Conservation (phyloP, 23 red algal species). For the Gracilaria caudata region DNA sequence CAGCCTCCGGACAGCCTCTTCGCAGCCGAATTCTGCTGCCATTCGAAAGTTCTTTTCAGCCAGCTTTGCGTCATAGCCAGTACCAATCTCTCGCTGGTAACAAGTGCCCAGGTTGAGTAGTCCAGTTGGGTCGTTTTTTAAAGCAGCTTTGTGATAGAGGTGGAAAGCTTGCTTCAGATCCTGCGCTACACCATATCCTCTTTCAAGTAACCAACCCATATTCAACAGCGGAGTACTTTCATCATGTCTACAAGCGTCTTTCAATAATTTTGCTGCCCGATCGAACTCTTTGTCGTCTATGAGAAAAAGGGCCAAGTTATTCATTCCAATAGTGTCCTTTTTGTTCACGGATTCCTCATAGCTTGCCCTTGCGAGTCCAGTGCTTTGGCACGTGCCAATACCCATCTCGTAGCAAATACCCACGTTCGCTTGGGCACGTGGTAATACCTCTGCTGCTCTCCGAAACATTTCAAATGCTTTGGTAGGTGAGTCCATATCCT, state of each 20-base stretch:
- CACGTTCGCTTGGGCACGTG: conserved; percentile 40
- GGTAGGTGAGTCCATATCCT: conserved; percentile 14
- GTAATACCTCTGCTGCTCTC: conserved; percentile 12
- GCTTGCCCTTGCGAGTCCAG: conserved; percentile 24
- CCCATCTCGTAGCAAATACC: conserved; percentile 65
- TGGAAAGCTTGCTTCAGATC: conserved; percentile 26
- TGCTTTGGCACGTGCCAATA: conserved; percentile 40
- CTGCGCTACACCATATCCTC: conserved; percentile 28
- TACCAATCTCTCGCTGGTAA: conserved; percentile 49
- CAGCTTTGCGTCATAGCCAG: conserved; percentile 7
- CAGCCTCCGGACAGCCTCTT: conserved; percentile 9
- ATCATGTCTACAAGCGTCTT: conserved; percentile 11
- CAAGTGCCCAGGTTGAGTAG: conserved; percentile 51
- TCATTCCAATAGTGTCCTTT: conserved; percentile 34
- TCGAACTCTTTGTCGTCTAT: conserved; percentile 51
- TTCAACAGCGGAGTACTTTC: conserved; percentile 40
- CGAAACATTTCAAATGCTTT: conserved; percentile 45
- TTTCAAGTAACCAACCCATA: conserved; percentile 54
- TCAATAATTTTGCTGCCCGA: conserved; percentile 28
- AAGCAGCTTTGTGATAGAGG: conserved; percentile 43
- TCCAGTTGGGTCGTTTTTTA: conserved; percentile 19
- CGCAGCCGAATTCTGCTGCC: conserved; percentile 11
- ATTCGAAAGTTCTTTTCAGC: conserved; percentile 44
- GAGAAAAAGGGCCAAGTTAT: conserved; percentile 55
- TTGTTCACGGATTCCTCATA: conserved; percentile 38